A percentile compares a stretch with the other conserved stretches of the same genome.
Conservation (phyloP, 73 alveolate species). For the Paramecium primaurelia region DNA sequence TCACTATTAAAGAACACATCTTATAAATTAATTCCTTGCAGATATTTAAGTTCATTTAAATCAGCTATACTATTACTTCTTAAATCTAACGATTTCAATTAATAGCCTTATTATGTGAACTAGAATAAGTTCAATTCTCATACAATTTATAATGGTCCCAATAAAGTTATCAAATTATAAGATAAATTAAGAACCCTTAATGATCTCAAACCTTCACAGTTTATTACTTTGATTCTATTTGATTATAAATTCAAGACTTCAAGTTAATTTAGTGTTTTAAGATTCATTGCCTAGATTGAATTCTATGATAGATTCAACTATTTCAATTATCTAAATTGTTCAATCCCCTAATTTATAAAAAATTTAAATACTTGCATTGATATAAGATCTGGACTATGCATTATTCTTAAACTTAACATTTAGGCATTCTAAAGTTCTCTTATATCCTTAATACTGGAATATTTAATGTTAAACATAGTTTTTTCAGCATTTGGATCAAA, state of each 20-base stretch:
- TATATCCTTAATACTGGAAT: neutral
- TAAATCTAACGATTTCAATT: neutral
- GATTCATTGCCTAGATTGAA: neutral
- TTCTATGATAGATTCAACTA: neutral
- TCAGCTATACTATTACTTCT: neutral
- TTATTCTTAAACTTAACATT: neutral
- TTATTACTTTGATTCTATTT: neutral
- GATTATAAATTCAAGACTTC: neutral
- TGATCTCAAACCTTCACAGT: constrained; percentile 18
- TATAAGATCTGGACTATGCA: constrained; percentile 37
- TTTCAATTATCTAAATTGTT: neutral
- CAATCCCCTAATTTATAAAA: neutral
- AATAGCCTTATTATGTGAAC: neutral
- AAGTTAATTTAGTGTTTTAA: neutral
- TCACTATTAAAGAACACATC: constrained; percentile 1
- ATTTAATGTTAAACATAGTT: neutral
- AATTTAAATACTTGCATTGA: neutral
- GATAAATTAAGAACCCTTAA: neutral
- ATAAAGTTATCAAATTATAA: neutral
- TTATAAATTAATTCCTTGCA: neutral
- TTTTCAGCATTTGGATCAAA: neutral
- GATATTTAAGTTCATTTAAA: neutral
- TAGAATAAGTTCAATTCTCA: neutral
- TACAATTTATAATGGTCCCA: constrained; percentile 12
- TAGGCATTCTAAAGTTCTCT: neutral